A percentile compares a stretch with the other conserved stretches of the same genome.
phyloP scores from a whole-genome alignment of 2,329 filamentous ascomycete species.

The Hypoxylon sp. region DNA sequence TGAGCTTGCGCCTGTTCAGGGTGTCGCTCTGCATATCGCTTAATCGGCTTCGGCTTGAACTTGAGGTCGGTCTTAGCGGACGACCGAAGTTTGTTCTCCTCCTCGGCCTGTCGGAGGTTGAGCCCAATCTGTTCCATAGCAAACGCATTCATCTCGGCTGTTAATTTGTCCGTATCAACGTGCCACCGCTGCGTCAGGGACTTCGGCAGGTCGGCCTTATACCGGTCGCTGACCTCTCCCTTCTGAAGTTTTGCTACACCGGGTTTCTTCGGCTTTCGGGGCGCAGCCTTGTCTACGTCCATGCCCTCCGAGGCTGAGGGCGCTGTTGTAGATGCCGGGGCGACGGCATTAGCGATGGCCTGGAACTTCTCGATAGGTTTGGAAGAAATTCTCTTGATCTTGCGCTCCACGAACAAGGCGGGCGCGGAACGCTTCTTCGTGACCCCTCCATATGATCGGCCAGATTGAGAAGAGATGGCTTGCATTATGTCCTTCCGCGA shows the following conservation, averaged over 20 bases:
- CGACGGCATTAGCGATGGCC: slow-evolving; percentile 35
- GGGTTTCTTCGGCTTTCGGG: slow-evolving; percentile 56
- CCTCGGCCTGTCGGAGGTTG: slow-evolving; percentile 65
- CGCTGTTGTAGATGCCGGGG: slow-evolving; percentile 15
- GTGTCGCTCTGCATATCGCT: slow-evolving; percentile 70
- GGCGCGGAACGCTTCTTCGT: slow-evolving; percentile 62
- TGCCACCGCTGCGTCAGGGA: slow-evolving; percentile 57
- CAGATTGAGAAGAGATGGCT: slow-evolving; percentile 46
- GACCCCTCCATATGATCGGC: slow-evolving; percentile 51
- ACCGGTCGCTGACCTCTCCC: slow-evolving; percentile 38
- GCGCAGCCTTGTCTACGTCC: slow-evolving; percentile 48
- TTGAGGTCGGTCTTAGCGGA: slow-evolving; percentile 53
- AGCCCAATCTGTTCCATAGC: slow-evolving; percentile 71
- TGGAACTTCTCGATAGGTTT: slow-evolving; percentile 47
- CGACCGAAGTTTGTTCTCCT: slow-evolving; percentile 56
- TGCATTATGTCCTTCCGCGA: slow-evolving; percentile 63
- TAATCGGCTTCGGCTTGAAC: slow-evolving; percentile 69
- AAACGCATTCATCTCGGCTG: slow-evolving; percentile 60
- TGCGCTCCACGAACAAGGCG: slow-evolving; percentile 71
- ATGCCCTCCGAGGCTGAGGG: slow-evolving; percentile 38
- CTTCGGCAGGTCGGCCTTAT: slow-evolving; percentile 51
- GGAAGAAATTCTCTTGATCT: slow-evolving; percentile 54
- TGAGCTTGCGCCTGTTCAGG: slow-evolving; percentile 57
- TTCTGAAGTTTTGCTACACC: slow-evolving; percentile 52
- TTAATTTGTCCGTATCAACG: slow-evolving; percentile 55